Percentiles rank a stretch among this genome's conserved stretches.
phyloP scores from a whole-genome alignment of 2,329 filamentous ascomycete genomes.

The Aspergillus viridinutans region DNA sequence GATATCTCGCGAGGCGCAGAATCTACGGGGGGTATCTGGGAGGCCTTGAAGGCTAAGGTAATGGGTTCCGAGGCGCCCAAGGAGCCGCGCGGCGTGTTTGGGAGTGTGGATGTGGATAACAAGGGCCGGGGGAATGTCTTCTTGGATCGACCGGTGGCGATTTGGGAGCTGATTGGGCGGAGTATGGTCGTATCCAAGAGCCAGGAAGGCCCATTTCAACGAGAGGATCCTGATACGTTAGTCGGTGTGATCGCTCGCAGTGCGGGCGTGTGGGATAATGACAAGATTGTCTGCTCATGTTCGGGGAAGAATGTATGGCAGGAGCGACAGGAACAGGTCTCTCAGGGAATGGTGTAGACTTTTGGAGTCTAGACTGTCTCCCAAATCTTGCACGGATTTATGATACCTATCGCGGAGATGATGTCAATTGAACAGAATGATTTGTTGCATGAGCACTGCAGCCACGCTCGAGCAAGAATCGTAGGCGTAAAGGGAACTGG shows the following conservation, averaged over 20 bases:
- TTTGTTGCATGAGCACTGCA: not conserved
- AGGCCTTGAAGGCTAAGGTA: constrained; percentile 45
- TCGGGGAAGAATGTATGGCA: constrained; percentile 98
- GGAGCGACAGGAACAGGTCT: constrained; percentile 83
- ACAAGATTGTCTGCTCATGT: constrained; percentile 97
- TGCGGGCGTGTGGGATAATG: constrained; percentile 97
- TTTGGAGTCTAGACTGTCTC: not conserved
- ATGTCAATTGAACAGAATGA: not conserved
- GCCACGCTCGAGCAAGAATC: not conserved
- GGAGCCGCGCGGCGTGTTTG: constrained; percentile 61
- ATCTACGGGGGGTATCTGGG: constrained; percentile 82
- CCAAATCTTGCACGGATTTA: not conserved
- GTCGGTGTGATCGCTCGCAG: constrained; percentile 93
- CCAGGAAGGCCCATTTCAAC: constrained; percentile 54
- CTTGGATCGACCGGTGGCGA: constrained; percentile 73
- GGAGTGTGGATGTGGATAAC: constrained; percentile 68
- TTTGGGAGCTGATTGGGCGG: constrained; percentile 95
- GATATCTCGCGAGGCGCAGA: constrained; percentile 80
- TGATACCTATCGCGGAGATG: not conserved
- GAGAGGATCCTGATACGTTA: constrained; percentile 78
- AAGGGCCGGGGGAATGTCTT: constrained; percentile 76
- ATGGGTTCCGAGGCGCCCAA: constrained; percentile 29
- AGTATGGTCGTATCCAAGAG: constrained; percentile 81
- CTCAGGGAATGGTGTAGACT: constrained; percentile 79
- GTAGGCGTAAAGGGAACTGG: not conserved